Base-by-base conservation (phyloP, 2,329 filamentous ascomycete species). In the Colletotrichum theobromicola region DNA sequence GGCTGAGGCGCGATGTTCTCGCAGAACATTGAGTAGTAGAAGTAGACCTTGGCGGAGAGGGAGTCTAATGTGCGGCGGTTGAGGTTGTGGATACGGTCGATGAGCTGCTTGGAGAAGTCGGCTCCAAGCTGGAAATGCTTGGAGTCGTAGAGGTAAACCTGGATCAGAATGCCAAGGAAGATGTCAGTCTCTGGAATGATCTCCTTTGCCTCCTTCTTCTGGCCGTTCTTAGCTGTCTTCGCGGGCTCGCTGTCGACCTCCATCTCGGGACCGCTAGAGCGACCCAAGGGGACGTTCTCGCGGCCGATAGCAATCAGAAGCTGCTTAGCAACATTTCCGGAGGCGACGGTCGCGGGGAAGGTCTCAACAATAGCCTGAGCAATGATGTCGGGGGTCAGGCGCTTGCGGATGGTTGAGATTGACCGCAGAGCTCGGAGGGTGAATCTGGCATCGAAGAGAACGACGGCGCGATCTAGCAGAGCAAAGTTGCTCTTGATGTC, bases 401-500 rank as follows among this genome's bases (percentile, higher is more conserved):
- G 92, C 89, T 98, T 98, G 84, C 97, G 95, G 83, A 98, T 93
- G 70, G 95, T 96, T 53, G 97, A 98, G 87, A 98, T 98, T 79
- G 96, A 98, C 81, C 97, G 94, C 77, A 99, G 91, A 76, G 97
- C 97, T 82, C 97, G 92, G 77, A 99, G 93, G 72, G 96, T 95
- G 87, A 98, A 99, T 88, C 97, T 93, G 74, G 96, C 92, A 86
- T 99, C 97, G 84, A 98, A 99, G 80, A 97, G 92, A 77, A 93
- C 90, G 77, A 99, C 96, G 78, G 96, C 97, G 81, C 95, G 94
- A 82, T 98, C 96, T 81, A 99, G 90, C 77, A 99, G 90, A 67
- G 92, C 91, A 83, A 98, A 98, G 87, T 97, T 98, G 89, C 91
- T 93, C 87, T 96, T 97, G 87, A 99, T 98, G 85, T 98, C 97